A percentile compares a stretch with the other conserved stretches of the same genome.
Evolutionary conservation across 2,329 filamentous ascomycete genomes (phyloP).

Genomic region (Diplodia intermedia): DNA sequence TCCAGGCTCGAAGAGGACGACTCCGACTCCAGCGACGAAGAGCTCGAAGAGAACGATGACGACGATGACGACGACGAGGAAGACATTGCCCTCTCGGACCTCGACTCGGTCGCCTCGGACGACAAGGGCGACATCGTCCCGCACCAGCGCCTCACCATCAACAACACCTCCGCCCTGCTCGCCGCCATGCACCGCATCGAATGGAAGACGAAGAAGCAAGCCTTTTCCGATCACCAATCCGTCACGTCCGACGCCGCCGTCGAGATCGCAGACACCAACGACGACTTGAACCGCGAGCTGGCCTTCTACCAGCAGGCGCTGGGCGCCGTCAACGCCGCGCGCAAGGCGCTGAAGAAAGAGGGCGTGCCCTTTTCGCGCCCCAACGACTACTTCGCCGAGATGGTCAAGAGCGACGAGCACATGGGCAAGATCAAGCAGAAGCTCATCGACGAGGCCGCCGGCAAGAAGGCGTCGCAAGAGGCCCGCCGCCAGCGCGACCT

Average conservation of each 20-base stretch:
- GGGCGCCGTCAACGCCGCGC: constrained; percentile 75
- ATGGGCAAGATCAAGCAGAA: constrained; percentile 97
- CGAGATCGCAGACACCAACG: constrained; percentile 81
- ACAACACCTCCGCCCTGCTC: constrained; percentile 89
- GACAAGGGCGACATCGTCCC: constrained; percentile 87
- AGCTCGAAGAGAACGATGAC: constrained; percentile 60
- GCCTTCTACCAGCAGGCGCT: constrained; percentile 92
- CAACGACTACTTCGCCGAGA: constrained; percentile 96
- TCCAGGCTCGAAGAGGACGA: constrained; percentile 48
- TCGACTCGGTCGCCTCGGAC: constrained; percentile 77
- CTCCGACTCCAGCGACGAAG: constrained; percentile 39
- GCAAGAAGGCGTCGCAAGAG: constrained; percentile 90
- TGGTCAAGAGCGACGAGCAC: constrained; percentile 93
- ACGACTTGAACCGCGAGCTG: constrained; percentile 90
- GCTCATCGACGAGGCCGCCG: constrained; percentile 87
- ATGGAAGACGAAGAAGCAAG: constrained; percentile 70
- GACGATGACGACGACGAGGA: constrained; percentile 79
- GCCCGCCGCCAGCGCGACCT: constrained; percentile 90
- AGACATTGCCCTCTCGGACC: constrained; percentile 87
- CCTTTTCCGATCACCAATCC: constrained; percentile 84
- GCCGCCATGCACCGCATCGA: constrained; percentile 80
- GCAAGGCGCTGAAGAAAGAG: constrained; percentile 78
- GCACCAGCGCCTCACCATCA: constrained; percentile 93
- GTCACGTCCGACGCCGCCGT: constrained; percentile 73
- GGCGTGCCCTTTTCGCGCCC: constrained; percentile 86